Base-by-base conservation (phyloP, 352 stramenopile genomes). In the Pythium aquatile region DNA sequence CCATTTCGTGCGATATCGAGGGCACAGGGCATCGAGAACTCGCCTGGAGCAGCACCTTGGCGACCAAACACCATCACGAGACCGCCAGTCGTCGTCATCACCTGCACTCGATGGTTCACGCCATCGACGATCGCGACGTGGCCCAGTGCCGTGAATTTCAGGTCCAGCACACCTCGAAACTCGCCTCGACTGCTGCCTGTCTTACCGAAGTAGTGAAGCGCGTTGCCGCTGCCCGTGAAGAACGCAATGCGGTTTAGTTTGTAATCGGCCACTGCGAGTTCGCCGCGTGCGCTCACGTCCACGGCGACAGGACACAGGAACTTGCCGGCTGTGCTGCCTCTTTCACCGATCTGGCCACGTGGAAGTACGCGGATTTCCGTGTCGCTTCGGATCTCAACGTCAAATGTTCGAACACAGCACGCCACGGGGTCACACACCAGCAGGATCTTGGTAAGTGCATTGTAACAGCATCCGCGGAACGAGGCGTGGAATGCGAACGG, bases 51-150 rank as follows among this genome's bases (percentile, higher is more conserved):
- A 48, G 56, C 73, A 5, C 82, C 82, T 5, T 76, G 65, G 1
- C 44, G 58, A 2, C 81, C 81, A 44, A 88, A 51, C 0, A 77
- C 58, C 1, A 73, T 39, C 1, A 88, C 66, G 16, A 87, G 26
- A 3, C 58, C 63, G 0, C 81, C 81, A 1, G 76, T 82, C 2
- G 65, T 59, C 8, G 79, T 87, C 53, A 87, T 70, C 10, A 88
- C 65, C 55, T 88, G 76, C 28, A 89, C 59, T 4, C 76, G 79
- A 54, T 88, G 79, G 51, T 88, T 91, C 6, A 72, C 79, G 37
- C 68, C 62, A 60, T 91, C 82, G 14, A 71, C 74, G 42, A 87
- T 69, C 2, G 81, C 79, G 11, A 87, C 26, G 44, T 83, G 70
- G n/a, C 79, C 82, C 20, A 81, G 55, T 5, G 55, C 56, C 8